Evolutionary conservation across 1,284 basidiomycete genomes (phyloP).

Genomic region (Mixia osmundae): DNA sequence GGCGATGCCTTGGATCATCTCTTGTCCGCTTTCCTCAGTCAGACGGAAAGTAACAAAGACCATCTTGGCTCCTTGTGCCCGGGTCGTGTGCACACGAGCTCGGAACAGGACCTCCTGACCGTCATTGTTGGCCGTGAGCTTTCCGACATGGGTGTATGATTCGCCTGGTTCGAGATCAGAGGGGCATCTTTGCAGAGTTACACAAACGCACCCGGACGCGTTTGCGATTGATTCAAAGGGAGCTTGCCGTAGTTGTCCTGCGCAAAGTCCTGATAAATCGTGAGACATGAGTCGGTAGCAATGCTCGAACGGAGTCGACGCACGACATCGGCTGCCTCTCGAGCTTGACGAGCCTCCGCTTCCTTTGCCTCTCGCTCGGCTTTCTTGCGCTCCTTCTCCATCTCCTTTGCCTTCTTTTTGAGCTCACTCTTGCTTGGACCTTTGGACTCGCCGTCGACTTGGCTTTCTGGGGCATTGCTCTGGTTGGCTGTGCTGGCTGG

Average conservation of each 20-base stretch:
- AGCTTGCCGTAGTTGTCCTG: constrained; percentile 68
- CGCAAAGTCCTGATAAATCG: constrained; percentile 45
- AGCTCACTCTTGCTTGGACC: constrained; percentile 1
- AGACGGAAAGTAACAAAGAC: constrained; percentile 84
- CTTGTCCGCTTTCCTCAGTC: constrained; percentile 28
- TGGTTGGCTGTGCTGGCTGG: too few species aligned
- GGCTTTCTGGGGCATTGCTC: too few species aligned
- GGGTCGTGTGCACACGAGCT: constrained; percentile 73
- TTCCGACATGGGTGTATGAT: constrained; percentile 34
- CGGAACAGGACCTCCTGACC: constrained; percentile 65
- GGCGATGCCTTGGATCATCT: constrained; percentile 75
- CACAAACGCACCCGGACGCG: constrained; percentile 15
- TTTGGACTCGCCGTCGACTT: too few species aligned
- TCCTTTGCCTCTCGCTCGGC: constrained; percentile 66
- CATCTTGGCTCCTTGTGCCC: constrained; percentile 71
- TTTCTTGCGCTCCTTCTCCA: constrained; percentile 41
- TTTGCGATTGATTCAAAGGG: constrained; percentile 78
- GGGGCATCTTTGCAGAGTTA: not conserved
- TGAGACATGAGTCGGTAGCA: not conserved
- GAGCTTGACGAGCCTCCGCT: constrained; percentile 47
- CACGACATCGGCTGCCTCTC: constrained; percentile 48
- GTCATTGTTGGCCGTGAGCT: constrained; percentile 40
- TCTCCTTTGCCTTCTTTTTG: constrained; percentile 52
- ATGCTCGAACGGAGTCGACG: constrained; percentile 15
- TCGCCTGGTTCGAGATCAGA: constrained; percentile 6